Evolutionary conservation across 352 stramenopile species (phyloP).

Genomic region (Phytophthora litchii): DNA sequence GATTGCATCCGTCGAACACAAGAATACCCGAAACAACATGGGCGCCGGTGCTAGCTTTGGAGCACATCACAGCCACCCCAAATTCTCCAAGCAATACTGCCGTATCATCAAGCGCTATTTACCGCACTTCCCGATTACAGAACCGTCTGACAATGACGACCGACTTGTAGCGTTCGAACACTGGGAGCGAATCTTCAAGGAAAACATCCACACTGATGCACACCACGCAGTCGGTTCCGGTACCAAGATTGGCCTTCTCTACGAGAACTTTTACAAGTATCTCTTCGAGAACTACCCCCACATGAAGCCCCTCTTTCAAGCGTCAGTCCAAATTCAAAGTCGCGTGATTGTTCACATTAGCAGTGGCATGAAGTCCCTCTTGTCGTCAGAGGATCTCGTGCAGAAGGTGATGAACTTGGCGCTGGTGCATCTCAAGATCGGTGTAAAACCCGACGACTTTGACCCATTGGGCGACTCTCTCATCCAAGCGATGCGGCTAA

Average conservation of each 20-base stretch:
- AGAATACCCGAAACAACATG: constrained; percentile 29
- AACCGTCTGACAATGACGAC: constrained; percentile 57
- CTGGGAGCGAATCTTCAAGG: constrained; percentile 71
- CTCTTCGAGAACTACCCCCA: constrained; percentile 64
- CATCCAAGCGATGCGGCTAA: constrained; percentile 65
- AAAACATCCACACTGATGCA: constrained; percentile 68
- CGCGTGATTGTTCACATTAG: constrained; percentile 71
- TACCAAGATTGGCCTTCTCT: constrained; percentile 59
- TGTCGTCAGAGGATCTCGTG: constrained; percentile 60
- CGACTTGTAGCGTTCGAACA: constrained; percentile 58
- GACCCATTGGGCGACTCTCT: constrained; percentile 62
- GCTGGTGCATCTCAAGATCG: constrained; percentile 70
- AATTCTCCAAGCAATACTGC: constrained; percentile 72
- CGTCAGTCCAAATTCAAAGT: constrained; percentile 62
- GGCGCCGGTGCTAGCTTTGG: constrained; percentile 37
- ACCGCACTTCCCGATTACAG: constrained; percentile 59
- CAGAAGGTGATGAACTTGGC: constrained; percentile 63
- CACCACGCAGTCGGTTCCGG: constrained; percentile 46
- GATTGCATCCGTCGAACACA: constrained; percentile 5
- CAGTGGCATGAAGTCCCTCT: constrained; percentile 64
- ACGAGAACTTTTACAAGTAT: constrained; percentile 72
- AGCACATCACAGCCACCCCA: constrained; percentile 16
- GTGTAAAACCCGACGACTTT: constrained; percentile 70
- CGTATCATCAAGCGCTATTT: constrained; percentile 69
- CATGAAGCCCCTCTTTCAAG: constrained; percentile 67